These are phyloP conservation scores for Zopfia rhizophila DNA, from an alignment of 2,329 filamentous ascomycete genomes.

Conservation along the genomic window DNA sequence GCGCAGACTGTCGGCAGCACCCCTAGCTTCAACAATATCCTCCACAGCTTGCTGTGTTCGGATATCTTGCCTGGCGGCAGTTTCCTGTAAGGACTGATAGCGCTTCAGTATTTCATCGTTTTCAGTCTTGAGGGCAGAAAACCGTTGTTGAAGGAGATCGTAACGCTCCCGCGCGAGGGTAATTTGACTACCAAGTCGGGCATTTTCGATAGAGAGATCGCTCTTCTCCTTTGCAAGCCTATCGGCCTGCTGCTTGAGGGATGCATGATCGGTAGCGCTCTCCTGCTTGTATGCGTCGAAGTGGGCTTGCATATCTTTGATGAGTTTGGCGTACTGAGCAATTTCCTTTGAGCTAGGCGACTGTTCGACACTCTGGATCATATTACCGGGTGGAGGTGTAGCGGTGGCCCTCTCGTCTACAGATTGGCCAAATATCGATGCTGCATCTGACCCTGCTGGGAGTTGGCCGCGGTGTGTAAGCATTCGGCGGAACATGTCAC, in stretches of 20 bases:
- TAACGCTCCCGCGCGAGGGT: constrained; percentile 84
- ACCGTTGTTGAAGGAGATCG: constrained; percentile 90
- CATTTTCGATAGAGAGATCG: constrained; percentile 82
- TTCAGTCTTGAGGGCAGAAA: constrained; percentile 82
- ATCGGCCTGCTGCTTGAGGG: constrained; percentile 86
- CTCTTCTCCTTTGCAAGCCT: constrained; percentile 84
- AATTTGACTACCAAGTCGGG: constrained; percentile 81
- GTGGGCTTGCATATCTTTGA: constrained; percentile 88
- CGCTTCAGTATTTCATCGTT: constrained; percentile 89
- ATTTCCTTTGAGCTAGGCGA: constrained; percentile 65
- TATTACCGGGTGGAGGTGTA: constrained; percentile 56
- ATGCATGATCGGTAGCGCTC: constrained; percentile 80
- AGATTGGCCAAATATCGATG: constrained; percentile 77
- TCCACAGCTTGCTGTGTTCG: constrained; percentile 91
- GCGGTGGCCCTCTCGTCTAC: constrained; percentile 66
- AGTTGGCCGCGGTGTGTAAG: constrained; percentile 77
- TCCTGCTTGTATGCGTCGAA: constrained; percentile 92
- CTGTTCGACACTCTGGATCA: constrained; percentile 44
- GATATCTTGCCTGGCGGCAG: constrained; percentile 88
- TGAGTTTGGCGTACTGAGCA: constrained; percentile 78
- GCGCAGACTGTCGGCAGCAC: constrained; percentile 84
- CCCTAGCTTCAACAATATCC: constrained; percentile 87
- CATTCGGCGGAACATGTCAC: constrained; percentile 97
- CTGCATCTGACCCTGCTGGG: constrained; percentile 69
- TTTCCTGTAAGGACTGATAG: constrained; percentile 79